Percentiles rank a stretch among this genome's conserved stretches.
phyloP scores from a whole-genome alignment of 192 early-diverging fungal genomes.

The Coemansia sp. region DNA sequence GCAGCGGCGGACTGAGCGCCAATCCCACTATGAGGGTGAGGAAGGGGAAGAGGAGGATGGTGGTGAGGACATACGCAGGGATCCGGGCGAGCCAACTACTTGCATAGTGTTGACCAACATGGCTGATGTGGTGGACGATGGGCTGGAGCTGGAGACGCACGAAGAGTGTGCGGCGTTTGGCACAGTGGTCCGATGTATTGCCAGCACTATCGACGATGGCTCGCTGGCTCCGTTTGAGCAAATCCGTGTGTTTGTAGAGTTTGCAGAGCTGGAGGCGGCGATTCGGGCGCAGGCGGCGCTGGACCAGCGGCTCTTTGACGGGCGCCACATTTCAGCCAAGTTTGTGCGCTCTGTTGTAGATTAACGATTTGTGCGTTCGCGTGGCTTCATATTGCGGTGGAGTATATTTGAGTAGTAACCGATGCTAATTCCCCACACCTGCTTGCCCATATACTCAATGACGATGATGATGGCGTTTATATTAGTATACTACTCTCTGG shows the following conservation, averaged over 20 bases:
- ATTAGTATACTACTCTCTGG: background rate
- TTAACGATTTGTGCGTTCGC: background rate
- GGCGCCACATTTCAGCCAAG: constrained; percentile 30
- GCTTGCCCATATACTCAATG: background rate
- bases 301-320: constrained; percentile 41
- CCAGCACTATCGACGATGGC: background rate
- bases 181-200: constrained; percentile 15
- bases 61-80: background rate
- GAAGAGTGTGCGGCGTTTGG: constrained; percentile 44
- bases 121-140: constrained; percentile 34
- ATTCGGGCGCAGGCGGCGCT: constrained; percentile 19
- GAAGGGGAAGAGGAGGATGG: background rate
- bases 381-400: background rate
- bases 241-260: constrained; percentile 28
- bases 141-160: constrained; percentile 26
- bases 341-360: constrained; percentile 7
- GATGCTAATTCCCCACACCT: background rate
- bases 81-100: constrained; percentile 19
- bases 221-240: constrained; percentile 13
- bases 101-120: constrained; percentile 31
- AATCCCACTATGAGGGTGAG: background rate
- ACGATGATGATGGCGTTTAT: too few species aligned
- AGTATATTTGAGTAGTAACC: background rate
- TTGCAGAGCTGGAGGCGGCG: constrained; percentile 26
- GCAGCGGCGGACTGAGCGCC: background rate